Conservation (phyloP, 2,329 filamentous ascomycete genomes). For the Hymenoscyphus linearis region DNA sequence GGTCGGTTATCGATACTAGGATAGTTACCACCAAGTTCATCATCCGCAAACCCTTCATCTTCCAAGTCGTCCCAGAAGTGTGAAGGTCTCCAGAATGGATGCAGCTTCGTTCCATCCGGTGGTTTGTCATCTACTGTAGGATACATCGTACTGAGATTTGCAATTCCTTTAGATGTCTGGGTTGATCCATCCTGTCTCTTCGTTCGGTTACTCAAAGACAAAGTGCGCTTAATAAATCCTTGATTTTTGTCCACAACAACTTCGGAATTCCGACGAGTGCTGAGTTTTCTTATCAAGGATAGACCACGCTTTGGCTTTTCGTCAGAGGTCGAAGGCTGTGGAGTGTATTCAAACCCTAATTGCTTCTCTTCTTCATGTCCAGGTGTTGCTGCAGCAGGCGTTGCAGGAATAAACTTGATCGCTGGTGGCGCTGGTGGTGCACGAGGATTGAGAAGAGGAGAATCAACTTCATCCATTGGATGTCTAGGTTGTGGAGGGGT, state of each 20-base stretch:
- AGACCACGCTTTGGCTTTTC: conserved; percentile 42
- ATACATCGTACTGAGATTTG: conserved; percentile 32
- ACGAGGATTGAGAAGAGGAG: conserved; percentile 56
- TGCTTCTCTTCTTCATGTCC: conserved; percentile 46
- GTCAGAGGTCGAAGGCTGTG: conserved; percentile 27
- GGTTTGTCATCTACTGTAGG: conserved; percentile 42
- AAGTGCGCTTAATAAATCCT: conserved; percentile 47
- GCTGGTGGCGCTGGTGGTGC: conserved; percentile 51
- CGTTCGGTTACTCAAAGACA: conserved; percentile 23
- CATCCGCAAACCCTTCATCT: conserved; percentile 33
- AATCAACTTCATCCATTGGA: conserved; percentile 51
- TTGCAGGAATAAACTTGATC: conserved; percentile 59
- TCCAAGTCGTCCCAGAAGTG: conserved; percentile 39
- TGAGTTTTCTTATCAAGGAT: conserved; percentile 50
- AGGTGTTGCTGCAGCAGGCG: conserved; percentile 55
- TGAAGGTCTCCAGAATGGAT: conserved; percentile 58
- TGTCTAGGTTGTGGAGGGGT: conserved; percentile 48
- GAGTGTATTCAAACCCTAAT: conserved; percentile 48
- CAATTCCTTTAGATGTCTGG: conserved; percentile 23
- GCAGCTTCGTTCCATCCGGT: conserved; percentile 49
- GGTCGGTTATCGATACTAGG: conserved; percentile 46
- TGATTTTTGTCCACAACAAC: conserved; percentile 43
- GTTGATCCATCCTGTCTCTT: conserved; percentile 20
- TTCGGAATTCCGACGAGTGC: conserved; percentile 44
- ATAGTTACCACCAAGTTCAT: conserved; percentile 32